A percentile compares a stretch with the other conserved stretches of the same genome.
These are phyloP conservation scores for Phytopythium oedochilum DNA, from an alignment of 352 stramenopile genomes.

Conservation along the genomic window DNA sequence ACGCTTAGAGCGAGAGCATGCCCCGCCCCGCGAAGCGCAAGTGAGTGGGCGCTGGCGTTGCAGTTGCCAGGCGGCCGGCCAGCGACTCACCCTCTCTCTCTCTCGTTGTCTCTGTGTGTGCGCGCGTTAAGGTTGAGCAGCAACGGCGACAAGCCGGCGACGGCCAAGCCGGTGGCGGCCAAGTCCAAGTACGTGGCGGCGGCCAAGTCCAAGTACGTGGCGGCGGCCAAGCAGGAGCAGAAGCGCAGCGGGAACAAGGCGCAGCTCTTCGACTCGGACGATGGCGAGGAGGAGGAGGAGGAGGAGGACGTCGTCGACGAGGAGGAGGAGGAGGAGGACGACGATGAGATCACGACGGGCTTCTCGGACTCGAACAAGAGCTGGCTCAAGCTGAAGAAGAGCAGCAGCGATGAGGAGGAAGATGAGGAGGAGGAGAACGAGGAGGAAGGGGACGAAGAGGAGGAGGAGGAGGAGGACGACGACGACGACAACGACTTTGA, in stretches of 20 bases:
- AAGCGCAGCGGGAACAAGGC: constrained; percentile 33
- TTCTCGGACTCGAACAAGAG: constrained; percentile 87
- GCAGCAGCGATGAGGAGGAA: constrained; percentile 33
- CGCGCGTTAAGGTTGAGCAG: constrained; percentile 20
- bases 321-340: constrained; percentile 36
- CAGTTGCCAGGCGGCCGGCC: too few species aligned
- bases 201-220: constrained; percentile 63
- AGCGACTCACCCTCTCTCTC: background rate
- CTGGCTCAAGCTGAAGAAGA: constrained; percentile 80
- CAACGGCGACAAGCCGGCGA: constrained; percentile 19
- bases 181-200: constrained; percentile 23
- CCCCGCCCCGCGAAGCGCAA: constrained; percentile 55
- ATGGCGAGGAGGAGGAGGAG: constrained; percentile 42
- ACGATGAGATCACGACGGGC: constrained; percentile 30
- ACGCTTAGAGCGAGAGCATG: constrained; percentile 15
- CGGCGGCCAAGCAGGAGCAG: constrained; percentile 75
- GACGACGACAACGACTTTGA: constrained; percentile 60
- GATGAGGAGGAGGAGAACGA: constrained; percentile 48
- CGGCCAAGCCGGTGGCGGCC: constrained; percentile 8
- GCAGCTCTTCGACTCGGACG: constrained; percentile 69
- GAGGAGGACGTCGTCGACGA: constrained; percentile 46
- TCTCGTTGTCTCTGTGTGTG: background rate
- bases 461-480: constrained; percentile 37
- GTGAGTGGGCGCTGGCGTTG: constrained; percentile 3
- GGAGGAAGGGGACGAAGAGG: constrained; percentile 37